A percentile compares a stretch with the other conserved stretches of the same genome.
phyloP scores from a whole-genome alignment of 345 rosid species.

The Populus tremula region DNA sequence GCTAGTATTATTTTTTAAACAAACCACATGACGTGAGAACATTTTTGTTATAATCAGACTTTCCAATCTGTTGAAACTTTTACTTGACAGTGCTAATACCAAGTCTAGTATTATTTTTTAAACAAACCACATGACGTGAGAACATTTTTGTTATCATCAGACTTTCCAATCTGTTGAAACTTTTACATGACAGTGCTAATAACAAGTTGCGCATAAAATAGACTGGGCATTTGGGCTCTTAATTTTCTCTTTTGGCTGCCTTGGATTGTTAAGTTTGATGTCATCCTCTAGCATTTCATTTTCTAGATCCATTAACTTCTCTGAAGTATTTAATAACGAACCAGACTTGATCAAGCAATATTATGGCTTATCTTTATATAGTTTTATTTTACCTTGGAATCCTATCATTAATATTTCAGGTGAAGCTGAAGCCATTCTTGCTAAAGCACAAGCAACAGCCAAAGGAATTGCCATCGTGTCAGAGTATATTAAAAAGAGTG shows the following conservation, averaged over 20 bases:
- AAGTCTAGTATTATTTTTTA: neutral
- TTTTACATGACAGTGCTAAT: neutral
- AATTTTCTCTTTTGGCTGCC: neutral
- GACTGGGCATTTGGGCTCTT: neutral
- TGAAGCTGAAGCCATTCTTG: slow-evolving; percentile 89
- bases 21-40: too few species aligned
- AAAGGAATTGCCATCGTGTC: slow-evolving; percentile 68
- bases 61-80: neutral
- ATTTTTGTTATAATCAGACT: too few species aligned
- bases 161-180: neutral
- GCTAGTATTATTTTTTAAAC: neutral
- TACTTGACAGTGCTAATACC: neutral
- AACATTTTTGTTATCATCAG: neutral
- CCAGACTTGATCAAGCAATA: neutral
- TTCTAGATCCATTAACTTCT: neutral
- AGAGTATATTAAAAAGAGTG: slow-evolving; percentile 61
- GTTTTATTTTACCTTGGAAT: neutral
- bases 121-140: neutral
- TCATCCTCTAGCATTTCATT: neutral
- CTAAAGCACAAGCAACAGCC: slow-evolving; percentile 81
- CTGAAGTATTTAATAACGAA: neutral
- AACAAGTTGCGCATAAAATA: neutral
- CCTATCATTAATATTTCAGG: slow-evolving; percentile 39
- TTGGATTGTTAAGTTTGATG: neutral
- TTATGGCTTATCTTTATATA: neutral